Percentiles rank a stretch among this genome's conserved stretches.
These are phyloP conservation scores for Aspergillus aculeatinus DNA, from an alignment of 2,329 filamentous ascomycete species.

Conservation along the genomic window DNA sequence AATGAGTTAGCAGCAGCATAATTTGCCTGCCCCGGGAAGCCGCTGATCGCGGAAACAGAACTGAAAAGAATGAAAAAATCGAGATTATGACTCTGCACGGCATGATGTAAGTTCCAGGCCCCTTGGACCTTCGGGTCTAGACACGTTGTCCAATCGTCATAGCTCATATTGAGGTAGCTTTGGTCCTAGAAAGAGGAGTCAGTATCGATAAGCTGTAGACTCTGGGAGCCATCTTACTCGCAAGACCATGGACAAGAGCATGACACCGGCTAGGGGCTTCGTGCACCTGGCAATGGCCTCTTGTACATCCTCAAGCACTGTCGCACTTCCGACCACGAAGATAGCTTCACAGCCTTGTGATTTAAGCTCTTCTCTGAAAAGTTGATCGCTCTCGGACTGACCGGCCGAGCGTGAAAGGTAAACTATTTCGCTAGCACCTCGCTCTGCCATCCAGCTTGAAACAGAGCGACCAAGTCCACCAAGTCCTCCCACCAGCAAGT, in stretches of 20 bases:
- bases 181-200: no score
- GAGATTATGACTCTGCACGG: background rate
- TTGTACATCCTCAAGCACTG: slow-evolving; percentile 8
- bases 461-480: slow-evolving; percentile 16
- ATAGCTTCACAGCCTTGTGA: slow-evolving; percentile 2
- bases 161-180: slow-evolving; percentile 4
- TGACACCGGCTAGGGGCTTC: slow-evolving; percentile 14
- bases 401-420: slow-evolving; percentile 11
- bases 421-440: slow-evolving; percentile 13
- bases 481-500: no score
- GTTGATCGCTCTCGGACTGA: background rate
- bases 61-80: slow-evolving; percentile 14
- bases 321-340: slow-evolving; percentile 6
- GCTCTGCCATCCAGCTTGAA: slow-evolving; percentile 14
- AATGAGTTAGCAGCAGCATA: slow-evolving; percentile 26
- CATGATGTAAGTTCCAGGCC: slow-evolving; percentile 19
- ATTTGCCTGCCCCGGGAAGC: slow-evolving; percentile 38
- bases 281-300: background rate
- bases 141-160: slow-evolving; percentile 8
- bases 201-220: no score
- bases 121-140: slow-evolving; percentile 14
- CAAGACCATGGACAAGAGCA: slow-evolving; percentile 19
- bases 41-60: slow-evolving; percentile 29
- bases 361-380: slow-evolving; percentile 9
- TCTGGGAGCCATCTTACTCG: no score